phyloP scores from a whole-genome alignment of 2,329 filamentous ascomycete genomes.

The Pseudogymnoascus pannorum region DNA sequence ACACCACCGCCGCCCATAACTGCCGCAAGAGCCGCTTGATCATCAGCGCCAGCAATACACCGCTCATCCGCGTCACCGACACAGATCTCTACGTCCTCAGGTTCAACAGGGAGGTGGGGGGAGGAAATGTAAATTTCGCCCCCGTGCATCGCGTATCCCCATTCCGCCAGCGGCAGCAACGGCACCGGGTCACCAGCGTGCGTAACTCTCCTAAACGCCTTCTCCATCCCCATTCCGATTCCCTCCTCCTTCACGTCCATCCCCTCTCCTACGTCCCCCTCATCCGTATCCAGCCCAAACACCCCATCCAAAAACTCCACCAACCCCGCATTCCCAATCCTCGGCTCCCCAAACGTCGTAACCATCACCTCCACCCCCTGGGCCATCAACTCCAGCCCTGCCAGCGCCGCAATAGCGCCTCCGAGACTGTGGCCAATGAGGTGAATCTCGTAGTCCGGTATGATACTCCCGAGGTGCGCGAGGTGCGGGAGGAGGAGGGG shows the following conservation, averaged over 20 bases:
- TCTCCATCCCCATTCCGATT: no score
- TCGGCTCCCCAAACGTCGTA: slow-evolving; percentile 90
- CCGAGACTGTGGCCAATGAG: slow-evolving; percentile 79
- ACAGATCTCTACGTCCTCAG: slow-evolving; percentile 65
- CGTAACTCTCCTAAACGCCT: slow-evolving; percentile 67
- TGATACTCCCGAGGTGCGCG: slow-evolving; percentile 45
- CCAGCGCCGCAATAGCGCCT: slow-evolving; percentile 83
- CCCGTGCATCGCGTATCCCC: slow-evolving; percentile 78
- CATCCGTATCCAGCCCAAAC: slow-evolving; percentile 34
- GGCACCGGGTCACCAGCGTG: slow-evolving; percentile 85
- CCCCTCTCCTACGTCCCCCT: not conserved
- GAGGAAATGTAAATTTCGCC: slow-evolving; percentile 85
- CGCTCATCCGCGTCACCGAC: slow-evolving; percentile 59
- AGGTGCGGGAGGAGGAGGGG: slow-evolving; percentile 62
- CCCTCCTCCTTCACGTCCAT: not conserved
- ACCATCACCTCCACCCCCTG: slow-evolving; percentile 69
- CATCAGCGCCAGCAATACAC: slow-evolving; percentile 57
- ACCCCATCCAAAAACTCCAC: slow-evolving; percentile 47
- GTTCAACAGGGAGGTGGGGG: slow-evolving; percentile 56
- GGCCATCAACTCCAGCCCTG: slow-evolving; percentile 68
- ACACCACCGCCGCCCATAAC: no score
- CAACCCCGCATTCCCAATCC: slow-evolving; percentile 51
- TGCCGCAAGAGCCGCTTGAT: not conserved
- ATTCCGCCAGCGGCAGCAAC: slow-evolving; percentile 74
- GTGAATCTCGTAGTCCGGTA: slow-evolving; percentile 64